phyloP scores from a whole-genome alignment of 2,329 filamentous ascomycete genomes.

The Trichoderma guizhouense region DNA sequence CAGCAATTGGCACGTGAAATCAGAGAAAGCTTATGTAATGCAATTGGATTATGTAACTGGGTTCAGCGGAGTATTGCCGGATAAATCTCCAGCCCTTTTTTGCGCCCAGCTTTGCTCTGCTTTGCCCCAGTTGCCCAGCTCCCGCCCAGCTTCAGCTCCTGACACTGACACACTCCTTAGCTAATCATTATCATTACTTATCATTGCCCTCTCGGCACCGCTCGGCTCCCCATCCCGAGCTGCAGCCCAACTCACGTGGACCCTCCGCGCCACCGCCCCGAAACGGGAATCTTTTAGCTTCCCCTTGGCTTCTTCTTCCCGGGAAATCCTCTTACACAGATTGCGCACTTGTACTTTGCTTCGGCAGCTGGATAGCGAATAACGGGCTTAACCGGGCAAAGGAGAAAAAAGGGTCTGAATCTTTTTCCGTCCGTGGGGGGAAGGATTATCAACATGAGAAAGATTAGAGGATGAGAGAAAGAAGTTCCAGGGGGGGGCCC shows the following conservation, averaged over 20 bases:
- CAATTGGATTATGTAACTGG: neutral
- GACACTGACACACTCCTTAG: neutral
- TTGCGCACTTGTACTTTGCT: neutral
- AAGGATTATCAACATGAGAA: neutral
- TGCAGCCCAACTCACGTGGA: constrained; percentile 6
- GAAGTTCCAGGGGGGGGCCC: neutral
- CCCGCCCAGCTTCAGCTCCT: neutral
- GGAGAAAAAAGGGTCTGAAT: neutral
- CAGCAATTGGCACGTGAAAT: neutral
- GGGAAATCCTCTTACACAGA: constrained; percentile 18
- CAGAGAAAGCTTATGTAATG: neutral
- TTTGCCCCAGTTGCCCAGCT: neutral
- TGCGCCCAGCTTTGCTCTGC: neutral
- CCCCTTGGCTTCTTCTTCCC: neutral
- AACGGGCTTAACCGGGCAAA: neutral
- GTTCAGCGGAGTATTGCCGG: neutral
- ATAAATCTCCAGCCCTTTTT: neutral
- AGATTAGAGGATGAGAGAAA: neutral
- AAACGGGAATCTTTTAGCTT: neutral
- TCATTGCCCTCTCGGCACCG: neutral
- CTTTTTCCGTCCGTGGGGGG: neutral
- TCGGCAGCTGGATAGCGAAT: neutral
- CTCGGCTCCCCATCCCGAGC: neutral
- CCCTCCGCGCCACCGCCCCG: neutral
- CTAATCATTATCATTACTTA: neutral